Conservation (phyloP, 2,329 filamentous ascomycete species). For the Cordyceps farinosa region DNA sequence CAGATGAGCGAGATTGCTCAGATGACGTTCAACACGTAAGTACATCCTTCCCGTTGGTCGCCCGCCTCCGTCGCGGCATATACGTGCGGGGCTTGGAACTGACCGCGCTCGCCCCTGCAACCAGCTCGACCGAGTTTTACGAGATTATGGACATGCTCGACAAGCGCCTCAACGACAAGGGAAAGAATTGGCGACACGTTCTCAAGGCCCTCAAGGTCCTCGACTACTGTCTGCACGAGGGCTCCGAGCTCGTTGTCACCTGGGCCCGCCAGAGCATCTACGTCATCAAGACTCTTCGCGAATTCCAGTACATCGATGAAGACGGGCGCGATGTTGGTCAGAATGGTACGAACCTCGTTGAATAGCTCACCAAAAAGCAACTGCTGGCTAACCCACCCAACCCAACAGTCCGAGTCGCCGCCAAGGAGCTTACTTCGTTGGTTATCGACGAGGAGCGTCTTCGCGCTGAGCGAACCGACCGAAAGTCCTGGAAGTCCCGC, state of each 20-base stretch:
- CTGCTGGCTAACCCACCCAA: slow-evolving; percentile 21
- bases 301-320: slow-evolving; percentile 95
- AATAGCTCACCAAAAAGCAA: neutral
- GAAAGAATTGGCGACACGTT: slow-evolving; percentile 99
- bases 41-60: slow-evolving; percentile 20
- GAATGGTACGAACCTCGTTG: slow-evolving; percentile 66
- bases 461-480: slow-evolving; percentile 82
- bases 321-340: slow-evolving; percentile 93
- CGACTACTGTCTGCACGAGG: slow-evolving; percentile 96
- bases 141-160: slow-evolving; percentile 99
- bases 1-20: slow-evolving; percentile 99
- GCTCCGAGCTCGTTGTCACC: slow-evolving; percentile 91
- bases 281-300: slow-evolving; percentile 96
- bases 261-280: slow-evolving; percentile 98
- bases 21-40: slow-evolving; percentile 96
- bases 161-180: slow-evolving; percentile 97
- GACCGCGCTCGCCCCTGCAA: slow-evolving; percentile 1
- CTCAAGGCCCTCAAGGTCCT: slow-evolving; percentile 96
- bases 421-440: slow-evolving; percentile 89
- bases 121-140: slow-evolving; percentile 92
- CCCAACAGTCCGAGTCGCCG: slow-evolving; percentile 77
- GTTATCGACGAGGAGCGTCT: slow-evolving; percentile 92
- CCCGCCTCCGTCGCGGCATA: slow-evolving; percentile 9
- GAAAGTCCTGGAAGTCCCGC: slow-evolving; percentile 94
- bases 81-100: slow-evolving; percentile 11